phyloP scores from a whole-genome alignment of 2,329 filamentous ascomycete genomes.

The Neofusicoccum sp. region DNA sequence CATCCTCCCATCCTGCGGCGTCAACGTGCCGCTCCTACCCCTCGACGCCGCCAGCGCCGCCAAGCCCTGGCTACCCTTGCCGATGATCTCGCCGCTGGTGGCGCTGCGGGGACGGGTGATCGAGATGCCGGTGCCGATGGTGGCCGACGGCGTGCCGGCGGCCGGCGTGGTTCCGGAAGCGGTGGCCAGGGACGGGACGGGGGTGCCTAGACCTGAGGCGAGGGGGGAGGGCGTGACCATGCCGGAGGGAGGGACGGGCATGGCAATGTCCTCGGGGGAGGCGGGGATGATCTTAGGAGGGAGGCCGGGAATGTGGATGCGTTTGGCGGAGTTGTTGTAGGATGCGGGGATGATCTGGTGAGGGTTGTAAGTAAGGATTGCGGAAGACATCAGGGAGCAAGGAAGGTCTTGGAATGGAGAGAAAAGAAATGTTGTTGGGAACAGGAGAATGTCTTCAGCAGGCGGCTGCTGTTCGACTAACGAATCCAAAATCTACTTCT shows the following conservation, averaged over 20 bases:
- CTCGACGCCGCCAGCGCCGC: slow-evolving; percentile 9
- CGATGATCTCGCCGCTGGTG: slow-evolving; percentile 7
- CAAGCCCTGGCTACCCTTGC: slow-evolving; percentile 10
- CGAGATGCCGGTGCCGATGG: background rate
- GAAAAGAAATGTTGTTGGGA: no score
- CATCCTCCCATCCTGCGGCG: slow-evolving; percentile 17
- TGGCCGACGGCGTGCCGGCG: background rate
- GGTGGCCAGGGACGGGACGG: slow-evolving; percentile 17
- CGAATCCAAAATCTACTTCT: no score
- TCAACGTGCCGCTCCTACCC: slow-evolving; percentile 12
- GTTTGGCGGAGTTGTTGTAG: slow-evolving; percentile 94
- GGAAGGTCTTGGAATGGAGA: slow-evolving; percentile 21
- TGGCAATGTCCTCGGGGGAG: slow-evolving; percentile 79
- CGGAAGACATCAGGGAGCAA: background rate
- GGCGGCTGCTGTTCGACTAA: no score
- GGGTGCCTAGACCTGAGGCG: slow-evolving; percentile 40
- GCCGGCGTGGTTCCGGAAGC: background rate
- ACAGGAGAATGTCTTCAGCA: no score
- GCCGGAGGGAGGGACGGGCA: slow-evolving; percentile 68
- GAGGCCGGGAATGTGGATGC: slow-evolving; percentile 78
- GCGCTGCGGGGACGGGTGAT: background rate
- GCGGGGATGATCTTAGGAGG: slow-evolving; percentile 69
- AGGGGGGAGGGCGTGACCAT: slow-evolving; percentile 45
- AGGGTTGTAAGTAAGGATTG: background rate
- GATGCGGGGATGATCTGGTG: slow-evolving; percentile 85